Evolutionary conservation across 1,139 yeast species (phyloP), one percentile per base, ranked within the genome.

Genomic region (Wickerhamomyces sp.): DNA sequence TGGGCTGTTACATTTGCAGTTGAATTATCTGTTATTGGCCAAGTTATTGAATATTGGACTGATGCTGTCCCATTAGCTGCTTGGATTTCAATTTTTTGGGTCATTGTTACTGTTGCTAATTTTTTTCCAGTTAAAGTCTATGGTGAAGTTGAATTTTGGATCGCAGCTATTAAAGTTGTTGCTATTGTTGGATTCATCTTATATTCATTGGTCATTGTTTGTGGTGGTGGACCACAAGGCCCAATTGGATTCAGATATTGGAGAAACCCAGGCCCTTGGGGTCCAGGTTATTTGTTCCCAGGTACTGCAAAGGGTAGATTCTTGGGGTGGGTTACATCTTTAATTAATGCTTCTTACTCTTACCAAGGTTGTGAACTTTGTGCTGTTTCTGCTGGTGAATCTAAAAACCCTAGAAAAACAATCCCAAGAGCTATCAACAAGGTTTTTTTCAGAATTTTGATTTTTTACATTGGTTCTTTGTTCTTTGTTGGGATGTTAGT

Each of bases 221-320:
- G 89, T 62, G 95, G 95, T 55, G 90, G 85, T 10, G 84, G 86
- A 45, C 59, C 67, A 40, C 71, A 78, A 8, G 91, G 93, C 23
- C 85, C 91, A 13, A 76, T 86, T 40, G 95, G 93, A 8, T 85
- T 84, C 72, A 75, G 90, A 63, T 89, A 90, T 69, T 91, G 97
- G 97, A 80, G 91, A 66, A 70, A 90, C 60, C 96, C 96, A 4
- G 96, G 96, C 44, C 83, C 96, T 2, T 88, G 77, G 81, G 90
- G 88, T 52, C 69, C 69, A 41, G 85, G 76, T 71, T 63, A 53
- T 69, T 80, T 50, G 64, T 74, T 78, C 41, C 67, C 65, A 10
- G 62, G 68, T 23, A 78, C 86, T 11, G 62, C 74, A 32, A 81
- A 86, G n/a, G 95, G 94, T 31, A 66, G 81, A 55, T 82, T 83